Percentiles rank a stretch among this genome's conserved stretches.
Evolutionary conservation across 1,284 basidiomycete species (phyloP).

Genomic region (Cystobasidium slooffiae): DNA sequence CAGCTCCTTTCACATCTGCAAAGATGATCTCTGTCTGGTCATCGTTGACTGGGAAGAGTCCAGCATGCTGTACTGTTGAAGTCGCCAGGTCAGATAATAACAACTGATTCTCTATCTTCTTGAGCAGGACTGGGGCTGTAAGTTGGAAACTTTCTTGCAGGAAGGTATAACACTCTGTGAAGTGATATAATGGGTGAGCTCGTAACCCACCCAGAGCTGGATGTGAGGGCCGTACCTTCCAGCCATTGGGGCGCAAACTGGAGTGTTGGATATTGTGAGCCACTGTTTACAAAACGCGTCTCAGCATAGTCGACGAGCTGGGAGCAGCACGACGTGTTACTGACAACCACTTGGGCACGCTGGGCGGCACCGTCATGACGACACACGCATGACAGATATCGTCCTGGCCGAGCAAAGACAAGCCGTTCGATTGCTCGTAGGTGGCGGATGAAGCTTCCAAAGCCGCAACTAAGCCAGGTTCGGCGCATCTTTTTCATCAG

Average conservation of each 20-base stretch:
- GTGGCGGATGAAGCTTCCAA: too few relatives aligned
- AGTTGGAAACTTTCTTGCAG: conserved; percentile 6
- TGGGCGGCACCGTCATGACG: too few relatives aligned
- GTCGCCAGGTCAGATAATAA: conserved; percentile 35
- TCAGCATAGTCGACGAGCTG: not conserved
- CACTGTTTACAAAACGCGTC: conserved; percentile 1
- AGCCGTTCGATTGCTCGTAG: too few relatives aligned
- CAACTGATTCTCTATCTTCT: conserved; percentile 43
- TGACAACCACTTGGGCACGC: too few relatives aligned
- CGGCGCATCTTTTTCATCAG: too few relatives aligned
- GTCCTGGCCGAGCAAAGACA: too few relatives aligned
- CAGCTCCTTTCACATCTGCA: conserved; percentile 6
- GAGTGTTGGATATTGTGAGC: conserved; percentile 16
- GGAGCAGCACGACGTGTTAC: not conserved
- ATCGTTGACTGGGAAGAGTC: conserved; percentile 21
- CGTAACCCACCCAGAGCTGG: not conserved
- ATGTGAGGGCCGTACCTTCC: conserved; percentile 6
- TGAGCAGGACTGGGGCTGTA: conserved; percentile 21
- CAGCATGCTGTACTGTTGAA: conserved; percentile 30
- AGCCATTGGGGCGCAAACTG: conserved; percentile 37
- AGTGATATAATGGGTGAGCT: not conserved
- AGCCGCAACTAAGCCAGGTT: too few relatives aligned
- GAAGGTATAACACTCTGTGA: conserved; percentile 26
- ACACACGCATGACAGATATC: not conserved
- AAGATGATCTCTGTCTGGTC: conserved; percentile 17